A percentile compares a stretch with the other conserved stretches of the same genome.
Evolutionary conservation across 495 filamentous ascomycete genomes (phyloP).

Genomic region (Penicillium manginii): DNA sequence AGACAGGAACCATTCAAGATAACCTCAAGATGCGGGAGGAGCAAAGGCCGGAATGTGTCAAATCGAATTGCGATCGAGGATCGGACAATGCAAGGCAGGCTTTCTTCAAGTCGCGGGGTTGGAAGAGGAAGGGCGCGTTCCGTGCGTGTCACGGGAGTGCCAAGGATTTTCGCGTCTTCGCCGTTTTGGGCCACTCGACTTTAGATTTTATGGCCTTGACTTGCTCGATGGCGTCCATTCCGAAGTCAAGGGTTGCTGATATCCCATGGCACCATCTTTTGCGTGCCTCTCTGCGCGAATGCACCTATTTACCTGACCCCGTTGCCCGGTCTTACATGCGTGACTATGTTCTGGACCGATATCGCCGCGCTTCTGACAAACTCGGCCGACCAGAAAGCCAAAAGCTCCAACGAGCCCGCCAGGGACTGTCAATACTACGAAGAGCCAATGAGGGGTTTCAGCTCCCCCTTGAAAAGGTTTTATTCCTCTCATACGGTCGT

Average conservation of each 20-base stretch:
- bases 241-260: slow-evolving; percentile 11
- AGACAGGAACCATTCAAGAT: slow-evolving; percentile 24
- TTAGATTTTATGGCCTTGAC: neutral
- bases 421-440: slow-evolving; percentile 43
- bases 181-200: slow-evolving; percentile 28
- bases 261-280: slow-evolving; percentile 63
- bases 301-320: slow-evolving; percentile 80
- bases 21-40: slow-evolving; percentile 3
- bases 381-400: slow-evolving; percentile 13
- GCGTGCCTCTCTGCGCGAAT: slow-evolving; percentile 80
- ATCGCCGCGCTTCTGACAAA: slow-evolving; percentile 35
- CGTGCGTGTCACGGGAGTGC: slow-evolving; percentile 30
- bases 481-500: slow-evolving; percentile 74
- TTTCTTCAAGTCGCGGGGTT: slow-evolving; percentile 28
- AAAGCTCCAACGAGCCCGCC: slow-evolving; percentile 29
- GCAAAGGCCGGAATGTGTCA: slow-evolving; percentile 23
- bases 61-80: slow-evolving; percentile 16
- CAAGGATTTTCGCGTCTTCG: slow-evolving; percentile 36
- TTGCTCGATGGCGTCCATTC: neutral
- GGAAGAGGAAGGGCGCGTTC: slow-evolving; percentile 39
- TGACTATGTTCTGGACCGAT: slow-evolving; percentile 61
- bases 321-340: slow-evolving; percentile 63
- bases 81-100: slow-evolving; percentile 30
- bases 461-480: slow-evolving; percentile 62
- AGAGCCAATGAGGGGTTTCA: slow-evolving; percentile 69